Evolutionary conservation across 345 rosid species (phyloP).

Genomic region (Gossypium anomalum): DNA sequence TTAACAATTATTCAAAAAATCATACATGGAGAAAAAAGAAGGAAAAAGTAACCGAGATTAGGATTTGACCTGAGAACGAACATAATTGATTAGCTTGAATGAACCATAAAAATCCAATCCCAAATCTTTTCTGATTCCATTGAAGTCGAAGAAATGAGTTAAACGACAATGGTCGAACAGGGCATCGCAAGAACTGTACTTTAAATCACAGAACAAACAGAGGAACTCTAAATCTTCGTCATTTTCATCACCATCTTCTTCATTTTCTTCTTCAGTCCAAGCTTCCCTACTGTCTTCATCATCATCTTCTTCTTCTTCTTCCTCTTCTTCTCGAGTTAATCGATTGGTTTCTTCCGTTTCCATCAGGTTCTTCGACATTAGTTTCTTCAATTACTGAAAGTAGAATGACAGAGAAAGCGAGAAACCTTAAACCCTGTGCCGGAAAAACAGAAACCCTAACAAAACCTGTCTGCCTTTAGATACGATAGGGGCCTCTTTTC

Average conservation of each 20-base stretch:
- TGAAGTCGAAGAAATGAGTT: constrained; percentile 58
- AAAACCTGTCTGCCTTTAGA: neutral
- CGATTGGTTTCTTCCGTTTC: constrained; percentile 11
- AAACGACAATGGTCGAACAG: constrained; percentile 61
- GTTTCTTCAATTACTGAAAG: too few species aligned
- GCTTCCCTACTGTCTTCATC: constrained; percentile 22
- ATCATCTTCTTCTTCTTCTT: constrained; percentile 25
- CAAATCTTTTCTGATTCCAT: constrained; percentile 38
- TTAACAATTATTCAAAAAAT: neutral
- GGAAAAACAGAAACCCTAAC: neutral
- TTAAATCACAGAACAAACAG: constrained; percentile 68
- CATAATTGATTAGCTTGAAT: constrained; percentile 81
- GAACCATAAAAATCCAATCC: constrained; percentile 68
- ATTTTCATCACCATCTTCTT: constrained; percentile 37
- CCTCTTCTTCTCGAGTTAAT: constrained; percentile 21
- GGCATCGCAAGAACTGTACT: constrained; percentile 39
- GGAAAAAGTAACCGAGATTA: neutral
- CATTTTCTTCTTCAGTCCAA: constrained; percentile 63
- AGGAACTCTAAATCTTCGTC: constrained; percentile 33
- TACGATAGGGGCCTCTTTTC: neutral
- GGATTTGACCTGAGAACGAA: constrained; percentile 60
- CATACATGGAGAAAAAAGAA: neutral
- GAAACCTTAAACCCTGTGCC: neutral
- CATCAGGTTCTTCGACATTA: constrained; percentile 15
- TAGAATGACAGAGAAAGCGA: neutral